phyloP scores from a whole-genome alignment of 345 rosid genomes.

The Psidium friedrichsthalianum region DNA sequence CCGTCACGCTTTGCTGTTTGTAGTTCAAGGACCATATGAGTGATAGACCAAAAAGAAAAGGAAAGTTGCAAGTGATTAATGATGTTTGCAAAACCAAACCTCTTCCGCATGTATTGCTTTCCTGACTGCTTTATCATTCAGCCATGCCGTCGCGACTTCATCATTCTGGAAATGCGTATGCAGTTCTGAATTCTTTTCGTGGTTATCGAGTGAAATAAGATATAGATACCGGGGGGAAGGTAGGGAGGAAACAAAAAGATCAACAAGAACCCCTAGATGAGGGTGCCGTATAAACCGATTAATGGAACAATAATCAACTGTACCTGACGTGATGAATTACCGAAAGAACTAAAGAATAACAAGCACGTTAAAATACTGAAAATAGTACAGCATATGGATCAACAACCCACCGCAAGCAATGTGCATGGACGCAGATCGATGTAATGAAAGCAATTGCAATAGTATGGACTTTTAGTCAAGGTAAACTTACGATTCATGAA shows the following conservation, averaged over 20 bases:
- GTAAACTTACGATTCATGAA: constrained; percentile 26
- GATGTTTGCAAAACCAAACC: constrained; percentile 2
- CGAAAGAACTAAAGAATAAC: neutral
- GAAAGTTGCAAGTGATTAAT: neutral
- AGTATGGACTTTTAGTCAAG: neutral
- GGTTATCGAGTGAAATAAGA: neutral
- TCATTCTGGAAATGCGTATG: constrained; percentile 10
- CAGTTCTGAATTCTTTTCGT: neutral
- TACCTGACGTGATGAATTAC: neutral
- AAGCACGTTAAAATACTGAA: neutral
- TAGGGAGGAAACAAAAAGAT: neutral
- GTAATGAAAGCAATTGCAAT: neutral
- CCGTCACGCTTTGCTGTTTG: constrained; percentile 15
- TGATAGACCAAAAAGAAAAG: neutral
- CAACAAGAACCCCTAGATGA: neutral
- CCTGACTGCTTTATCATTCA: constrained; percentile 25
- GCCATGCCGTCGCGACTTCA: constrained; percentile 25
- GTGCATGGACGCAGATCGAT: neutral
- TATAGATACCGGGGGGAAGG: neutral
- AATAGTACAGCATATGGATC: neutral
- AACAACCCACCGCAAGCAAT: neutral
- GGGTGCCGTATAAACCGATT: neutral
- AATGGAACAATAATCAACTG: neutral
- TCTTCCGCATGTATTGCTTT: constrained; percentile 26
- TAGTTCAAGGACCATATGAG: neutral